A percentile compares a stretch with the other conserved stretches of the same genome.
Conservation (phyloP, 768 basidiomycete genomes). For the Mycena floridula region DNA sequence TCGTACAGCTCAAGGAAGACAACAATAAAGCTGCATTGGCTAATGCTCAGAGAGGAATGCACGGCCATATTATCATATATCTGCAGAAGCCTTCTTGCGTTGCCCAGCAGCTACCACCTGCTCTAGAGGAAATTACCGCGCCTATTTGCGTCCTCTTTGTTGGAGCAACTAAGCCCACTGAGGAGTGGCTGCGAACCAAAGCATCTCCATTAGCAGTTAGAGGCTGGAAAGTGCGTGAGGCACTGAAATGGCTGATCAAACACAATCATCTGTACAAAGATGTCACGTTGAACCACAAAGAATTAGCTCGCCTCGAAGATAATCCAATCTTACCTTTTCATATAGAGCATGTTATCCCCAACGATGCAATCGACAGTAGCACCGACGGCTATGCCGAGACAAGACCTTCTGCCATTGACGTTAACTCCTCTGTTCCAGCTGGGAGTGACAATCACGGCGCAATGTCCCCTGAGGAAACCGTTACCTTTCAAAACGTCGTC, state of each 20-base stretch:
- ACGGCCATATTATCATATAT: conserved; percentile 35
- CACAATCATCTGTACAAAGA: conserved; percentile 30
- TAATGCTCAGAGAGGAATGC: conserved; percentile 23
- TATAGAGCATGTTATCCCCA: conserved; percentile 17
- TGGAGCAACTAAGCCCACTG: conserved; percentile 21
- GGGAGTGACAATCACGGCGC: background rate
- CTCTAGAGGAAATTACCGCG: conserved; percentile 25
- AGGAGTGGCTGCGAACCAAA: conserved; percentile 24
- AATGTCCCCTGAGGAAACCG: background rate
- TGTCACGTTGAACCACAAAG: conserved; percentile 17
- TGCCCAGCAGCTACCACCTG: conserved; percentile 25
- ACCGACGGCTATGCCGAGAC: conserved; percentile 15
- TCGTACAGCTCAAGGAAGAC: conserved; percentile 27
- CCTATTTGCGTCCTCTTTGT: conserved; percentile 36
- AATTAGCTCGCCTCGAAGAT: conserved; percentile 12
- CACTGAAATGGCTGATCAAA: conserved; percentile 28
- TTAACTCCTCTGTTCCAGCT: background rate
- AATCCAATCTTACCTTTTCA: conserved; percentile 19
- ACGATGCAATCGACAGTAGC: conserved; percentile 6
- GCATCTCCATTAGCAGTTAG: conserved; percentile 29
- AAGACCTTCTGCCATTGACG: background rate
- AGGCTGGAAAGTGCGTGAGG: conserved; percentile 21
- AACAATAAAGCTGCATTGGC: conserved; percentile 2
- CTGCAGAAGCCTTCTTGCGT: conserved; percentile 27
- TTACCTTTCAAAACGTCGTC: conserved; percentile 18